Evolutionary conservation across 2,329 filamentous ascomycete genomes (phyloP).

Genomic region (Ophiocordyceps camponoti-saundersi): DNA sequence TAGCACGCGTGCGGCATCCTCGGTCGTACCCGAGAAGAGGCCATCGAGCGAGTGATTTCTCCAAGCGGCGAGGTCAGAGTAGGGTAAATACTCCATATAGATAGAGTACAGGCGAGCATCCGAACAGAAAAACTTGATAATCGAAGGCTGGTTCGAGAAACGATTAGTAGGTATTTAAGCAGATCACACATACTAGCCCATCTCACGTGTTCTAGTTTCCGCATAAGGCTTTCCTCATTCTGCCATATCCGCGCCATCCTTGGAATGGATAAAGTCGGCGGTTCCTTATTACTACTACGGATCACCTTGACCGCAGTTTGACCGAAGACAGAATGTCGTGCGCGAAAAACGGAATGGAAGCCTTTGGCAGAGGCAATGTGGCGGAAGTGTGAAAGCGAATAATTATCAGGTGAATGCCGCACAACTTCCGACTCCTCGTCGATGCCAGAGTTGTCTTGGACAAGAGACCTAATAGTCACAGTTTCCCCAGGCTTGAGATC

Average conservation of each 20-base stretch:
- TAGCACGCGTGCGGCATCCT: slow-evolving; percentile 3
- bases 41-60: neutral
- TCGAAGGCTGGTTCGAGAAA: neutral
- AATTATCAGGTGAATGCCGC: neutral
- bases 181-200: too few relatives aligned
- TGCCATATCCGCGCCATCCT: neutral
- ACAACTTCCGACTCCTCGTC: neutral
- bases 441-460: neutral
- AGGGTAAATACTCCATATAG: neutral
- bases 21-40: neutral
- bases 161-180: too few relatives aligned
- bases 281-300: neutral
- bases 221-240: neutral
- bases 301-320: neutral
- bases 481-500: neutral
- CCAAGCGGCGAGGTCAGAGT: neutral
- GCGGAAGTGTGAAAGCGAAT: neutral
- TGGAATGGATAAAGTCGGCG: neutral
- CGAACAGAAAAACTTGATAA: neutral
- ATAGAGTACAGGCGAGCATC: neutral
- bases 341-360: neutral
- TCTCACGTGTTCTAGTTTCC: neutral
- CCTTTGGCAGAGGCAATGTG: neutral
- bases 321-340: neutral
- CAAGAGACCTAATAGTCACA: neutral